Base-by-base conservation (phyloP, 345 rosid genomes). In the Anacardium occidentale region DNA sequence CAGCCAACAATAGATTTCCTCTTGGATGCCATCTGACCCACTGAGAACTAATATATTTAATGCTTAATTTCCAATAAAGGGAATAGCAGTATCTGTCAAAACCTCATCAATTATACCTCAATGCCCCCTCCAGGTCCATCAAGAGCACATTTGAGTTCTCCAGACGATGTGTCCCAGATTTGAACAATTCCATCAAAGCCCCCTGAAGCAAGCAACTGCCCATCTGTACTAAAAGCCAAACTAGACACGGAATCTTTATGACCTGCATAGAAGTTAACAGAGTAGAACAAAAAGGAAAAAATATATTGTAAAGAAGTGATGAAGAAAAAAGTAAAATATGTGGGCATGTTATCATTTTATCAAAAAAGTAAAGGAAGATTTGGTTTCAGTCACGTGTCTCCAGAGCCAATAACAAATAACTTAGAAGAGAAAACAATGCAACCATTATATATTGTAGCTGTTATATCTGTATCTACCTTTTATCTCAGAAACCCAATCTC, bases 11-110 rank as follows among this genome's bases (percentile, higher is more conserved):
- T 60, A 92, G n/a, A 71, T 89, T 91, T 71, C 97, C 98, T 78
- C 86, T 88, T 22, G 97, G 98, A 85, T 95, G 98, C 97, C 99
- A 95, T 73, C 71, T 87, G 78, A 95, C 85, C 99, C 99, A 95
- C 98, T 95, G 80, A 57, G 26, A 70, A 73, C 50, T n/a, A 64
- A 75, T 60, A 77, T 22, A 61, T 64, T 64, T 71, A 69, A 64
- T 77, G 25, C 53, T 44, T 58, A 25, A 73, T 37, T 20, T 7
- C 45, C 57, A 8, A 50, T 0, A 6, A 64, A 37, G 50, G 4
- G 24, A 47, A 55, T 25, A 58, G 69, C 15, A 51, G 10, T 56
- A 60, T 51, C 51, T 42, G 74, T 44, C 64, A 29, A 71, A 32
- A 18, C 47, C 37, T 59, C 4, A 25, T 51, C 12, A 57, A 64